phyloP scores from a whole-genome alignment of 352 stramenopile species.

The Phytophthora quininea region DNA sequence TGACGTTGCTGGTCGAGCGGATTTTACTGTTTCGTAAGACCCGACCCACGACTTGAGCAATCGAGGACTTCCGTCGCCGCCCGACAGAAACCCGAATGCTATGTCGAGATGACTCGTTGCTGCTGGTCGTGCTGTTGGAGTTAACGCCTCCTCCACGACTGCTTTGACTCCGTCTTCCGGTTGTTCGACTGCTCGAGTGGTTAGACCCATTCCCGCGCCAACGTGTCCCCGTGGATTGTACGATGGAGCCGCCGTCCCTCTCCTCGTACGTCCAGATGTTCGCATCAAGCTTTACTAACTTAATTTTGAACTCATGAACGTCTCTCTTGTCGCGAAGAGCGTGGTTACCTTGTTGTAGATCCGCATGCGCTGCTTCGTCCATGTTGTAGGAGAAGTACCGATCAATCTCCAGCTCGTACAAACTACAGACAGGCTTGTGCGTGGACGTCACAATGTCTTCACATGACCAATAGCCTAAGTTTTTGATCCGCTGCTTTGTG shows the following conservation, averaged over 20 bases:
- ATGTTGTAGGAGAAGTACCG: conserved; percentile 77
- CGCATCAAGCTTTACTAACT: conserved; percentile 75
- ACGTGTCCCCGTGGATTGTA: conserved; percentile 25
- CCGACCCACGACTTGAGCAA: conserved; percentile 38
- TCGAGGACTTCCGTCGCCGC: conserved; percentile 35
- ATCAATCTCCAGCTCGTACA: conserved; percentile 79
- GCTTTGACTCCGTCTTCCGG: conserved; percentile 27
- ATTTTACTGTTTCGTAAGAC: conserved; percentile 44
- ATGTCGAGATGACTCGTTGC: conserved; percentile 35
- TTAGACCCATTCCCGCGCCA: conserved; percentile 39
- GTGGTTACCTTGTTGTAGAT: conserved; percentile 54
- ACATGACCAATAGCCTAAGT: conserved; percentile 70
- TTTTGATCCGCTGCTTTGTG: conserved; percentile 60
- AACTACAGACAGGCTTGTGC: conserved; percentile 77
- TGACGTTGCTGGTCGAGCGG: conserved; percentile 31
- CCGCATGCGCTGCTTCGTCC: conserved; percentile 49
- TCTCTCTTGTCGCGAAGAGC: conserved; percentile 63
- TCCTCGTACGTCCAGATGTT: conserved; percentile 79
- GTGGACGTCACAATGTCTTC: conserved; percentile 68
- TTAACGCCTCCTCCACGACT: conserved; percentile 32
- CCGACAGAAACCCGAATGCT: conserved; percentile 33
- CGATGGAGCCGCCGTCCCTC: conserved; percentile 24
- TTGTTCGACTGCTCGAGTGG: conserved; percentile 34
- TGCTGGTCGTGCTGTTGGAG: conserved; percentile 44
- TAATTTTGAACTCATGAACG: conserved; percentile 74